These are phyloP conservation scores for Alternaria panax DNA, from an alignment of 2,329 filamentous ascomycete species.

Conservation along the genomic window DNA sequence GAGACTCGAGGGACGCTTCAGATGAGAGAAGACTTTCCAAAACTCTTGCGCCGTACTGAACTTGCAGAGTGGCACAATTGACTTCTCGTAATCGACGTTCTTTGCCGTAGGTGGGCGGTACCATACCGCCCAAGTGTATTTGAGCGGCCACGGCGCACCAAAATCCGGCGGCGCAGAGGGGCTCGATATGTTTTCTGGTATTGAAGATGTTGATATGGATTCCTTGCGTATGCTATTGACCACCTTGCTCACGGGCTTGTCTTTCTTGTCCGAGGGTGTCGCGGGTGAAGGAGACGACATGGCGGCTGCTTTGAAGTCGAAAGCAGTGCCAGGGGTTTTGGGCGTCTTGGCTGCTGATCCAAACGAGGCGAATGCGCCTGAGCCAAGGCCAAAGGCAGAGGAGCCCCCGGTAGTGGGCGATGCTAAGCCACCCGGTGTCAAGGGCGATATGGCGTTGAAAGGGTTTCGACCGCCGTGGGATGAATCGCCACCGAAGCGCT, in stretches of 20 bases:
- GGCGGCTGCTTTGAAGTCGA: slow-evolving; percentile 74
- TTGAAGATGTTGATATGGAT: slow-evolving; percentile 34
- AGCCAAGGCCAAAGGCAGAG: slow-evolving; percentile 91
- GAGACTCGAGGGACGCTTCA: slow-evolving; percentile 86
- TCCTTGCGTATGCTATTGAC: slow-evolving; percentile 48
- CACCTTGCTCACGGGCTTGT: slow-evolving; percentile 41
- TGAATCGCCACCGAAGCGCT: slow-evolving; percentile 78
- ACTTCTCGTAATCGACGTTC: slow-evolving; percentile 98
- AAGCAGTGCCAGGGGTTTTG: slow-evolving; percentile 81
- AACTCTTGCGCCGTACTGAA: slow-evolving; percentile 89
- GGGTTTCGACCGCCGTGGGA: slow-evolving; percentile 81
- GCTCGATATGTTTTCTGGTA: slow-evolving; percentile 49
- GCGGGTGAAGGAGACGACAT: slow-evolving; percentile 57
- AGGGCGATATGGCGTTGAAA: slow-evolving; percentile 77
- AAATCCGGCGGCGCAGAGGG: slow-evolving; percentile 49
- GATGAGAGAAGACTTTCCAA: slow-evolving; percentile 85
- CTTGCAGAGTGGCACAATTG: slow-evolving; percentile 82
- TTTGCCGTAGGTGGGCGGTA: slow-evolving; percentile 96
- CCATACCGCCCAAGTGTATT: slow-evolving; percentile 95
- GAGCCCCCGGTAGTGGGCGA: slow-evolving; percentile 81
- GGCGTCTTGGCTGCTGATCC: slow-evolving; percentile 82
- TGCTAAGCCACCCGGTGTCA: slow-evolving; percentile 68
- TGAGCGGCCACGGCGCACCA: slow-evolving; percentile 64
- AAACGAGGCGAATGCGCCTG: slow-evolving; percentile 96
- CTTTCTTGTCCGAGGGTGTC: slow-evolving; percentile 68